Conservation (phyloP, 345 rosid species). For the Trapa incisa region DNA sequence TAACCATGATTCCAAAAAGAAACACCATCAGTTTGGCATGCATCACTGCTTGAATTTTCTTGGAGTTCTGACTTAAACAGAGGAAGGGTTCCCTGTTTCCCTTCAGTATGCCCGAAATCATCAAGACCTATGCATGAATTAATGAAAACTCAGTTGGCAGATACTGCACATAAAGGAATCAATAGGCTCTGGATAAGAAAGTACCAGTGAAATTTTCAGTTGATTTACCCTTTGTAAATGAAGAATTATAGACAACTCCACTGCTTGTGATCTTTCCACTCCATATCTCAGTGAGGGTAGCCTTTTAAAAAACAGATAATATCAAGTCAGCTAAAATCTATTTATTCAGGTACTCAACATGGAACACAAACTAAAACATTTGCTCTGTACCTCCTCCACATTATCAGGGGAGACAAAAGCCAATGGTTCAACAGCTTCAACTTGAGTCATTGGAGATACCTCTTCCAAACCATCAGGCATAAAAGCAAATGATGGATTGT, state of each 20-base stretch:
- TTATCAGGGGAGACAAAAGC: conserved; percentile 66
- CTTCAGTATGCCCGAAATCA: conserved; percentile 29
- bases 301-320: conserved; percentile 17
- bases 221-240: conserved; percentile 21
- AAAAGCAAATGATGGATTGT: conserved; percentile 20
- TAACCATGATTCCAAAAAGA: conserved; percentile 13
- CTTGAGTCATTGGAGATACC: conserved; percentile 30
- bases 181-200: not conserved
- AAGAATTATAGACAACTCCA: conserved; percentile 31
- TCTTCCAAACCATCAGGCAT: conserved; percentile 48
- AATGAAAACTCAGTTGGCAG: not conserved
- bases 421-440: conserved; percentile 33
- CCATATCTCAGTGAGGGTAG: conserved; percentile 46
- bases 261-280: conserved; percentile 56
- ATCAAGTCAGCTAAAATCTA: not conserved
- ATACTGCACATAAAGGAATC: not conserved
- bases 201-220: conserved; percentile 32
- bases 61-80: conserved; percentile 11
- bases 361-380: not conserved
- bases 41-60: conserved; percentile 15
- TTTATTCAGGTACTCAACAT: not conserved
- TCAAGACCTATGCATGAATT: conserved; percentile 17
- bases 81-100: conserved; percentile 22
- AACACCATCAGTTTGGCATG: conserved; percentile 9
- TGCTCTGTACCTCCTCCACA: conserved; percentile 54